Evolutionary conservation across 805 yeast species (phyloP), one percentile per base, ranked within the genome.

Genomic region (Lachancea quebecensis): DNA sequence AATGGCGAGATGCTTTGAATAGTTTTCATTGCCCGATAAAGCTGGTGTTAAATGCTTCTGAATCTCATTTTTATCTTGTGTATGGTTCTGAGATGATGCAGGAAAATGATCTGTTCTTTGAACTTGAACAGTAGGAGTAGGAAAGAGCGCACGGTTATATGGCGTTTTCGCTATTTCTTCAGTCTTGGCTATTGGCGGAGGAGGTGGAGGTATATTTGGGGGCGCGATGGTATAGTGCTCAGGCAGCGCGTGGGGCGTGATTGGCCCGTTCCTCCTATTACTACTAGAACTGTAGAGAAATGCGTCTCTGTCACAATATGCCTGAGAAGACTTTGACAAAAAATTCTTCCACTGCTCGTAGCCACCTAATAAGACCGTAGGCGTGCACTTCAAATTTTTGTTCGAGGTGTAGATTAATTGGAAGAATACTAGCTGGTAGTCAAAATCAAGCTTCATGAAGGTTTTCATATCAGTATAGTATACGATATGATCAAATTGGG

Each of bases 291-390:
- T 36, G 47, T 50, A 53, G 2, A 60, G 41, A 43, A 50, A 60
- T 16, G 48, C 50, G n/a, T 52, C 54, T 3, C 56, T 51, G 10
- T 21, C 25, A 7, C 25, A 21, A 21, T 21, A 21, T 7, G 25
- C 25, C 25, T 46, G 49, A 9, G 62, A 51, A n/a, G 61, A 56
- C 9, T 60, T 62, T 9, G 61, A 59, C 9, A 70, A 34, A 18
- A 58, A 58, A 33, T 60, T 59, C 14, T 60, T 51, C 78, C 78
- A 73, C 37, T 70, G 67, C 34, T 67, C 69, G 46, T 66, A 70
- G 1, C 78, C 78, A 18, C 79, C 79, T 16, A 66, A 54, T 25
- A 75, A 49, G 31, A 56, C 50, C 28, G 62, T 62, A 16, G 68
- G 68, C 2, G 53, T 46, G 28, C 53, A 47, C 25, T 48, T 50